Base-by-base conservation (phyloP, 371 early-diverging fungal genomes). In the Mortierella polycephala region DNA sequence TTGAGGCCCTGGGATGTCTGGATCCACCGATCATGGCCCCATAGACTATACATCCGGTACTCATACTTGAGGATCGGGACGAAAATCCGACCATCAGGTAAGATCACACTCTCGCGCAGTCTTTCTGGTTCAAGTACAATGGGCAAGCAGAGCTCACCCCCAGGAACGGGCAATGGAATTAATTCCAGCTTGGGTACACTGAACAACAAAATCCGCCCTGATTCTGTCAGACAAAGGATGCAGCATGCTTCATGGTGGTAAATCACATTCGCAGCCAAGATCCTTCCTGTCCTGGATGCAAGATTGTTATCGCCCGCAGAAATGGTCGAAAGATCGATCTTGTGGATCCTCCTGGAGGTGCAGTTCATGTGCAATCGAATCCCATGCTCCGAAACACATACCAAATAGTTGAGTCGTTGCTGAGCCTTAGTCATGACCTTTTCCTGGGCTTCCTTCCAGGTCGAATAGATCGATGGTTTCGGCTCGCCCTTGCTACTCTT, bases 1-100 rank as follows among this genome's bases (percentile, higher is more conserved):
- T 40, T 30, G 56, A 63, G 18, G n/a, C 64, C 75, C 18, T 56
- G 41, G n/a, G 64, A 40, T n/a, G 62, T 55, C 9, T 71, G 60
- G 42, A 64, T 55, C 67, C 77, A 67, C 57, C 66, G 58, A 39
- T 71, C 71, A 52, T 69, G 71, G 2, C 64, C 52, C 66, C 65
- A 59, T n/a, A 71, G 64, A 80, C 86, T 84, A 47, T 75, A 84
- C 70, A 86, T 85, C 50, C 83, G 71, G 44, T 82, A 64, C 52
- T 87, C 87, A 50, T 67, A 85, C 53, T 76, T 64, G 9, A 83
- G 83, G 23, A 84, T 83, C 79, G 86, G 87, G 40, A 84, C 58
- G 23, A 83, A 70, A 9, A 89, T 62, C 11, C 89, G 81, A 49
- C 88, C 89, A 64, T 89, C 89, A 20, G 57, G 58, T 58, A 81